Base-by-base conservation (phyloP, 192 early-diverging fungal species). In the Cetraspora pellucida region DNA sequence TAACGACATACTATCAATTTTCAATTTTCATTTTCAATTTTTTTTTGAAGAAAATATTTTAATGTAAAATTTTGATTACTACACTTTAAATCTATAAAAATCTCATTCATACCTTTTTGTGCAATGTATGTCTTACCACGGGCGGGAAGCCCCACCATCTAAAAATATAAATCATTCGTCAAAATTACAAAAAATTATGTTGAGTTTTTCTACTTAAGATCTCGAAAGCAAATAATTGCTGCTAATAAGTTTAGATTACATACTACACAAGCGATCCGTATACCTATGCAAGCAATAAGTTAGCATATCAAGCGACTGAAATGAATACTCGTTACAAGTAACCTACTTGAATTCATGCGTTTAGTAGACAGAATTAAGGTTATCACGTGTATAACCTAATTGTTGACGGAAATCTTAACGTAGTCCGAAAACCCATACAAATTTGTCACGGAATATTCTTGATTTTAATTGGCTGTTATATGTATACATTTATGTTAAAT, bases 81-180 rank as follows among this genome's bases (percentile, higher is more conserved):
- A 54, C 19, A 19, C 4, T 54, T 54, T 54, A 54, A 54, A 16
- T 3, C 19, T 3, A 52, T 17, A 4, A 17, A 16, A 13, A 13
- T 19, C 19, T 16, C 13, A 27, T 73, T 74, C 66, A 16, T 88
- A 94, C 92, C 91, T 92, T 93, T 93, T 75, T 93, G 90, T 17
- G 95, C 92, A 59, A 96, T 96, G 81, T 97, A 98, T 10, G 97
- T 99, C 84, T 99, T 99, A 58, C 97, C 97, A 30, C 96, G 86
- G 31, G 96, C 96, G 27, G 94, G 94, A 72, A 95, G 82, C 31
- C 94, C 95, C 23, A 97, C 94, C 93, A 94, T 97, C 88, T 93
- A 87, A 21, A 17, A 61, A 55, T 27, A 9, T 23, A 44, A 43
- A 46, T 58, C 16, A 27, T 5, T 8, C n/a, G 46, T 28, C 17